Percentiles rank a stretch among this genome's conserved stretches.
phyloP scores from a whole-genome alignment of 2,329 filamentous ascomycete genomes.

The Aspergillus novoparasiticus region DNA sequence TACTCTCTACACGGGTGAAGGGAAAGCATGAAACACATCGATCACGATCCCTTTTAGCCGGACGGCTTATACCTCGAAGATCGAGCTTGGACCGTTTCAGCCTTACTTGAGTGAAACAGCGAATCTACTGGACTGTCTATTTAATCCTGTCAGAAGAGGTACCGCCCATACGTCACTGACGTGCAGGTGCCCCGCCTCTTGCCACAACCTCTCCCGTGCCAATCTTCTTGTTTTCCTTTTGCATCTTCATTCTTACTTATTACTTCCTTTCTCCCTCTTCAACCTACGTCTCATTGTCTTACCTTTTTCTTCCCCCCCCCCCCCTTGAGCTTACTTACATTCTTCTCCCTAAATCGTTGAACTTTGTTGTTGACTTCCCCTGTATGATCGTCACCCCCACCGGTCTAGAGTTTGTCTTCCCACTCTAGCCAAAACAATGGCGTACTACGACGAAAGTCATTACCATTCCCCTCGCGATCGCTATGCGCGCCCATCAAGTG shows the following conservation, averaged over 20 bases:
- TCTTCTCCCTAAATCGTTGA: constrained; percentile 2
- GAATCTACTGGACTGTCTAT: background rate
- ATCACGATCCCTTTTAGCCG: background rate
- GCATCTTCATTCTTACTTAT: background rate
- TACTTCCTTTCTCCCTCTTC: background rate
- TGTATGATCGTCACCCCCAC: constrained; percentile 7
- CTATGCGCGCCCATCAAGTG: constrained; percentile 28
- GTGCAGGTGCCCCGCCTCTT: constrained; percentile 7
- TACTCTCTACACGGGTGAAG: background rate
- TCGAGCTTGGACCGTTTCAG: background rate
- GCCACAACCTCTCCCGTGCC: constrained; percentile 8
- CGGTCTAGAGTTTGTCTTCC: background rate
- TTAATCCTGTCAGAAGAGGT: background rate
- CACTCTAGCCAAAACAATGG: constrained; percentile 27
- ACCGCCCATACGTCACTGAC: constrained; percentile 5
- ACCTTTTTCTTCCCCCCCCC: constrained; percentile 14
- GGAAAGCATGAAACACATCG: background rate
- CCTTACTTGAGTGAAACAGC: background rate
- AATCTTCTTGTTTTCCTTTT: background rate
- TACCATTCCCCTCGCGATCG: constrained; percentile 34
- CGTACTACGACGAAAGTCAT: constrained; percentile 41
- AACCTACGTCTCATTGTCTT: background rate
- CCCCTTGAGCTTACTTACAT: background rate
- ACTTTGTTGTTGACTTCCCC: constrained; percentile 7
- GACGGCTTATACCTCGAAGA: background rate